Evolutionary conservation across 257 asterid genomes (phyloP), one percentile per base, ranked within the genome.

Genomic region (Scutellaria baicalensis): DNA sequence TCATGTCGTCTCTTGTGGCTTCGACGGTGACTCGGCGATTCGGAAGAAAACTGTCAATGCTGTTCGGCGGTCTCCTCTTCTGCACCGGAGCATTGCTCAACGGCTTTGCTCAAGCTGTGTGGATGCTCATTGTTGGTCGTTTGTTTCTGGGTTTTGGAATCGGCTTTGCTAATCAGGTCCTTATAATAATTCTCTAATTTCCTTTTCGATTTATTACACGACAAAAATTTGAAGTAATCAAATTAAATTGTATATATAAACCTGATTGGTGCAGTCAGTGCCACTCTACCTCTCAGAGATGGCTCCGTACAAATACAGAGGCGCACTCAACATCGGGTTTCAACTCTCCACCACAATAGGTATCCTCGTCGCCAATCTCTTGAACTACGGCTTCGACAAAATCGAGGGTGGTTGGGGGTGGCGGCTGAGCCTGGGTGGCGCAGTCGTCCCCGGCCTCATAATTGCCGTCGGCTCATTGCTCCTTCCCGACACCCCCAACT

Each of bases 131-230:
- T 17, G 77, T 86, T 18, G 98, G 98, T 21, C 96, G 98, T 39
- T 69, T 92, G 65, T 70, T 92, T 5, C 91, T 92, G 5, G 98
- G 98, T 64, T 83, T 84, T 8, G 98, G 98, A 39, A 85, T 92
- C 33, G 98, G 98, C 12, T 92, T 92, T 10, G 95, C 97, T 50
- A 89, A 87, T 83, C 97, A 92, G 95, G 97, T n/a, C n/a, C n/a
- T n/a, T n/a, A n/a, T n/a, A n/a, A n/a, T n/a, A n/a, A n/a, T n/a
- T n/a, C n/a, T n/a, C n/a, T n/a, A n/a, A n/a, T n/a, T n/a, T n/a
- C n/a, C n/a, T n/a, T n/a, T n/a, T n/a, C n/a, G n/a, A n/a, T n/a
- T n/a, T n/a, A n/a, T n/a, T n/a, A n/a, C n/a, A n/a, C n/a, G n/a
- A n/a, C n/a, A n/a, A n/a, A n/a, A n/a, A n/a, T n/a, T n/a, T n/a